Percentiles rank a stretch among this genome's conserved stretches.
phyloP scores from a whole-genome alignment of 805 yeast genomes.

The Lachancea thermotolerans region DNA sequence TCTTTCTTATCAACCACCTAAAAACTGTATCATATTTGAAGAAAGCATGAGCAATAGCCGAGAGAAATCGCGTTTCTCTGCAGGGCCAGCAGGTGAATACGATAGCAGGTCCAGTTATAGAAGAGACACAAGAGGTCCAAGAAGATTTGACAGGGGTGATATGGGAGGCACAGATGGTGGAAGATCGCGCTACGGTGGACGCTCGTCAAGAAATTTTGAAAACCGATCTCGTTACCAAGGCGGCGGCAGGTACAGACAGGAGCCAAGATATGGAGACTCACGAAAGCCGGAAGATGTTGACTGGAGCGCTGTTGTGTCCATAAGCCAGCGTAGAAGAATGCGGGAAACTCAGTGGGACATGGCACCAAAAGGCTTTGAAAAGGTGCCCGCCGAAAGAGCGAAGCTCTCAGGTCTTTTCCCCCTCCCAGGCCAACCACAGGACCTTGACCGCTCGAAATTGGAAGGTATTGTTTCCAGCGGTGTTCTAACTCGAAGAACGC shows the following conservation, averaged over 20 bases:
- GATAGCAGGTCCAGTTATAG: neutral
- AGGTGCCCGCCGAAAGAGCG: conserved; percentile 67
- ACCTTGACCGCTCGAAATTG: conserved; percentile 27
- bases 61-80: conserved; percentile 1
- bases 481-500: conserved; percentile 18
- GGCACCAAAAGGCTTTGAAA: conserved; percentile 66
- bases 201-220: neutral
- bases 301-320: conserved; percentile 37
- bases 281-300: conserved; percentile 20
- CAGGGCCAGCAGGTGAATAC: conserved; percentile 1
- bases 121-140: conserved; percentile 5
- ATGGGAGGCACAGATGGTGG: conserved; percentile 1
- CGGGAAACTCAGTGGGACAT: conserved; percentile 60
- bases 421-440: conserved; percentile 53
- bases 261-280: conserved; percentile 11
- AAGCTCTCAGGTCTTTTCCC: conserved; percentile 76
- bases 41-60: conserved; percentile 1
- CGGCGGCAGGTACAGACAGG: conserved; percentile 5
- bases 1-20: neutral
- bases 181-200: conserved; percentile 4
- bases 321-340: conserved; percentile 45
- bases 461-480: conserved; percentile 30
- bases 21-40: neutral
- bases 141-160: neutral
- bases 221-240: conserved; percentile 1